Evolutionary conservation across 345 rosid genomes (phyloP).

Genomic region (Sonneratia caseolaris): DNA sequence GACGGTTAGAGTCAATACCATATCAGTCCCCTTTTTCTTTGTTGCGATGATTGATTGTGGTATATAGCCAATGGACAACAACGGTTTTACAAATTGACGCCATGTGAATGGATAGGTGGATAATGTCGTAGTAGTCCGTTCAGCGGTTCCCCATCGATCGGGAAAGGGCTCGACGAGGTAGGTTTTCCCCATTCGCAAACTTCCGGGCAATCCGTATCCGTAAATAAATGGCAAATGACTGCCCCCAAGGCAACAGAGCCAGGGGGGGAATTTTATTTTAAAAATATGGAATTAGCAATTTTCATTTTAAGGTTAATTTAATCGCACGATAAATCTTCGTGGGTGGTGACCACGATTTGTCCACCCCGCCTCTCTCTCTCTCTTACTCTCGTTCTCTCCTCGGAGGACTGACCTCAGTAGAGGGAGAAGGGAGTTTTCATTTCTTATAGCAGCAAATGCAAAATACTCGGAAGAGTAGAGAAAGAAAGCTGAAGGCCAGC

Average conservation of each 20-base stretch:
- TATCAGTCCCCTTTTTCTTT: no score
- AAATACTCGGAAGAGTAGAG: not conserved
- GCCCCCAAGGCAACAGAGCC: not conserved
- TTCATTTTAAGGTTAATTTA: no score
- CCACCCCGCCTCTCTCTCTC: constrained; percentile 4
- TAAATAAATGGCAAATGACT: not conserved
- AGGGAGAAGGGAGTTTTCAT: not conserved
- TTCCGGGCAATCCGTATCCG: not conserved
- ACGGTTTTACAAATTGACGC: no score
- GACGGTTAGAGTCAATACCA: no score
- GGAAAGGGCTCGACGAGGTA: not conserved
- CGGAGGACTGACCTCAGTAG: not conserved
- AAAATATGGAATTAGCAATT: no score
- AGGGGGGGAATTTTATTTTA: not conserved
- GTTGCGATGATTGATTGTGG: no score
- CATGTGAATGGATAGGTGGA: no score
- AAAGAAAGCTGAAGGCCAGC: constrained; percentile 4
- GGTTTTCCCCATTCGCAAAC: no score
- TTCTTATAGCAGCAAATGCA: constrained; percentile 3
- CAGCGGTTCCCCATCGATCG: not conserved
- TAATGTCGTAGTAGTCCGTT: no score
- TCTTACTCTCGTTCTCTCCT: not conserved
- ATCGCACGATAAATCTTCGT: not conserved
- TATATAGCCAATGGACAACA: no score
- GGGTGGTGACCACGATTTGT: constrained; percentile 12